Evolutionary conservation across 2,329 filamentous ascomycete genomes (phyloP), one percentile per base, ranked within the genome.

Genomic region (Claviceps humidiphila): DNA sequence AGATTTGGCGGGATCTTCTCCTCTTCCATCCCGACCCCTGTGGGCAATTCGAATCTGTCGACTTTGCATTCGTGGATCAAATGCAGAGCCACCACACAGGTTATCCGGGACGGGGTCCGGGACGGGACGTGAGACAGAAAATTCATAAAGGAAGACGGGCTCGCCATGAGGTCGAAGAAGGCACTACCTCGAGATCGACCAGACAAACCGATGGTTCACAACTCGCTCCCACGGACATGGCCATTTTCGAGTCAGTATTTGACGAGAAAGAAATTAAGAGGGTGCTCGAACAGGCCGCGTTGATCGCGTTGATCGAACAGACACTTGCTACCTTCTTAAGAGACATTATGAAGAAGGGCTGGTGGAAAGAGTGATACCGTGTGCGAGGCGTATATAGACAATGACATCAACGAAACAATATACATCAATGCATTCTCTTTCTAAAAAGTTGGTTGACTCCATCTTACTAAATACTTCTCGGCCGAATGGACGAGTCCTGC

Each of bases 1-100:
- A 80, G 64, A 71, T 85, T 49, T 85, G 82, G 82, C 73, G 80
- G 46, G 81, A 85, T 56, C 70, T 82, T 11, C 72, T 84, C 45
- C 70, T 83, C 44, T 80, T 78, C 62, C 78, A 83, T 55, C 74
- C 77, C 0, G 79, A 82, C 53, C 73, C 85, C 41, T 71, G 76
- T 13, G 80, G 81, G 17, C 77, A 80, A 53, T 81, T 85, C 59
- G 65, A 71, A 50, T 76, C 78, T 56, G 76, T 84, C 37, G 73
- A 80, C 5, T 85, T 85, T 61, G 77, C 80, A 13, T 84, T 85
- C 56, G 80, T 84, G 57, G 77, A 82, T 53, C 65, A 70, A 4
- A 60, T 63, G 47, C 74, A 78, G 61, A 78, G 73, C 65, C 65
- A 80, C 77, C 0, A 65, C 69, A n/a, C 69, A 70, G 50, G 60